Evolutionary conservation across 2,329 filamentous ascomycete genomes (phyloP), one percentile per base, ranked within the genome.

Genomic region (Fusarium liriodendri): DNA sequence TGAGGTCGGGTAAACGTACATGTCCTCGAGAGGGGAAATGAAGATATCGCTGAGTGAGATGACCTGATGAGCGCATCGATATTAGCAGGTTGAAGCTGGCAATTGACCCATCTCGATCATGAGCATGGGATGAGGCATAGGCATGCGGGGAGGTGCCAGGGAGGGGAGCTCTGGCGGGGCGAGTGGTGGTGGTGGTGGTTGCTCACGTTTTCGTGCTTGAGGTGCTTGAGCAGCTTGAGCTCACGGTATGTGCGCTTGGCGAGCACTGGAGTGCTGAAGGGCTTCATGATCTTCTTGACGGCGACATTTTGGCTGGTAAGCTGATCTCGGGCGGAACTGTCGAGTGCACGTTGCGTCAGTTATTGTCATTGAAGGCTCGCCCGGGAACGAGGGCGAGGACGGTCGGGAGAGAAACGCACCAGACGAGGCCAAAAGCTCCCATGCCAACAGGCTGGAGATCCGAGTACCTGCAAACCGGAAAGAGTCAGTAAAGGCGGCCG

Each of bases 211-310:
- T 99, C 97, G 84, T 99, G 97, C 82, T 92, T 92, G 71, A 99
- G 88, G 82, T 99, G 97, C 88, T 98, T 99, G 80, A 99, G 88
- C 73, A 99, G 90, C 88, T 98, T 99, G 82, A 99, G 87, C 85
- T 99, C 97, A 81, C 97, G 92, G 84, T 99, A 99, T 76, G 97
- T 99, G 82, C 97, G 91, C 88, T 99, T 99, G 68, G 97, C 97
- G 57, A 99, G 89, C 68, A 99, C 97, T 1, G 97, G 95, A n/a
- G 97, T 99, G 89, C 95, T 98, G 86, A 99, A 99, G 11, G 97
- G 97, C 88, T 98, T 99, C 96, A 99, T 98, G 82, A 99, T 99
- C 91, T 99, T 99, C 90, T 99, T 99, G 83, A 99, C 95, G 69
- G 97, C 97, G 71, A 99, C 97, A 85, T 95, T 95, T 84, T 98